Evolutionary conservation across 345 rosid species (phyloP).

Genomic region (Punica granatum): DNA sequence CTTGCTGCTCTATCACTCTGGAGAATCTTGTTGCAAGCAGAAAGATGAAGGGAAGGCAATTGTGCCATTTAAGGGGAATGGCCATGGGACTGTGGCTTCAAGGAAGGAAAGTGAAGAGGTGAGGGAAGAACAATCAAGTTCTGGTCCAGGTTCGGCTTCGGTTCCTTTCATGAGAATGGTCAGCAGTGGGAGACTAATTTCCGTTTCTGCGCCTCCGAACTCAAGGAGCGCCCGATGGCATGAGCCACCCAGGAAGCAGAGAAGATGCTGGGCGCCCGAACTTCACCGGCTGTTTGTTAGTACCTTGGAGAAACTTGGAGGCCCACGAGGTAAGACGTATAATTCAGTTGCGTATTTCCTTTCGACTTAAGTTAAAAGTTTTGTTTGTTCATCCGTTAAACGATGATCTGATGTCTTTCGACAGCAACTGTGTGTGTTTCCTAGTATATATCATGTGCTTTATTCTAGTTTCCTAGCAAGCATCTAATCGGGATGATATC

Average conservation of each 20-base stretch:
- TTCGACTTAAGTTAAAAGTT: no score
- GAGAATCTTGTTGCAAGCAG: not conserved
- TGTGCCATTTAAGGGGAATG: not conserved
- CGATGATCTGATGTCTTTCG: no score
- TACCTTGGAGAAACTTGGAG: conserved; percentile 40
- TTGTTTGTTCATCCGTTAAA: no score
- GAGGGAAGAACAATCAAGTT: not conserved
- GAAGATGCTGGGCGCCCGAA: conserved; percentile 43
- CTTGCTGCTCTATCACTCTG: not conserved
- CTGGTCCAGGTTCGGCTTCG: not conserved
- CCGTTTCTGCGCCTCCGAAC: not conserved
- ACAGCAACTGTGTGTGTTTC: no score
- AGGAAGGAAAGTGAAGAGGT: conserved; percentile 17
- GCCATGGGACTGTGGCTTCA: not conserved
- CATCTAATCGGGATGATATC: not conserved
- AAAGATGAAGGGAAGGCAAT: not conserved
- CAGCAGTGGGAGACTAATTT: not conserved
- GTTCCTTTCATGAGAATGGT: not conserved
- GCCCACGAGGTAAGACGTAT: conserved; percentile 31
- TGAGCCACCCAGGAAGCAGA: conserved; percentile 26
- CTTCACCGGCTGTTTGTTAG: conserved; percentile 32
- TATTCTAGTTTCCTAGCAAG: no score
- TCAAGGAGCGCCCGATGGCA: not conserved
- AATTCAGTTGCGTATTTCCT: no score
- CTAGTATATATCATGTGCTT: no score